Evolutionary conservation across 345 rosid genomes (phyloP), one percentile per base, ranked within the genome.

Genomic region (Combretum micranthum): DNA sequence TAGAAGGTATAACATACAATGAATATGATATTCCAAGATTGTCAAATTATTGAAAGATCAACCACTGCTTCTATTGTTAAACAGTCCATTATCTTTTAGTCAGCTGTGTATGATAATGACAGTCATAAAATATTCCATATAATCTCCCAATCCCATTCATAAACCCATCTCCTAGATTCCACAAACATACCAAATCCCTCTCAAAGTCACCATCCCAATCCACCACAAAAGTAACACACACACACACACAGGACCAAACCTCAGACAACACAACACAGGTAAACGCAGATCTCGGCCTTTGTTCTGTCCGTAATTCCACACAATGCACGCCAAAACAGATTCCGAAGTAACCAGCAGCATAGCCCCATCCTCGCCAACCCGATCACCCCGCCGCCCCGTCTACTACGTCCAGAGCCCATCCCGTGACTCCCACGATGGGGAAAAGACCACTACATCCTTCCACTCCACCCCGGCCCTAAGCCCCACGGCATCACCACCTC

Each of bases 361-460:
- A 50, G 89, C 97, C 16, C 76, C 90, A 0, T 89, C 99, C 1
- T 86, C 99, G 10, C 98, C 97, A 9, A 64, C 89, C 4, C 83
- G 96, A 67, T 91, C 98, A 61, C 95, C 93, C 0, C 98, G 95
- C 48, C 77, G 97, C 2, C 86, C 94, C 2, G 99, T 68, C 15
- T 93, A 93, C 85, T 93, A 80, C 56, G 97, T 93, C 42, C 99
- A 93, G 77, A 83, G 91, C 56, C 99, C 97, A 0, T 89, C 98
- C 0, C 74, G 98, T 2, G 98, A 92, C 63, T 92, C 99, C 12
- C 97, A 85, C 82, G 99, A 93, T 61, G 97, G 99, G 13, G 97
- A 93, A 81, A 93, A 93, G 69, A 93, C 97, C 0, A 66, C 97
- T 14, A 82, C 97, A 6, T 93, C 99, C n/a, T 83, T 93, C 51